A percentile compares a stretch with the other conserved stretches of the same genome.
Conservation (phyloP, 1,284 basidiomycete species). For the Naganishia liquefaciens region DNA sequence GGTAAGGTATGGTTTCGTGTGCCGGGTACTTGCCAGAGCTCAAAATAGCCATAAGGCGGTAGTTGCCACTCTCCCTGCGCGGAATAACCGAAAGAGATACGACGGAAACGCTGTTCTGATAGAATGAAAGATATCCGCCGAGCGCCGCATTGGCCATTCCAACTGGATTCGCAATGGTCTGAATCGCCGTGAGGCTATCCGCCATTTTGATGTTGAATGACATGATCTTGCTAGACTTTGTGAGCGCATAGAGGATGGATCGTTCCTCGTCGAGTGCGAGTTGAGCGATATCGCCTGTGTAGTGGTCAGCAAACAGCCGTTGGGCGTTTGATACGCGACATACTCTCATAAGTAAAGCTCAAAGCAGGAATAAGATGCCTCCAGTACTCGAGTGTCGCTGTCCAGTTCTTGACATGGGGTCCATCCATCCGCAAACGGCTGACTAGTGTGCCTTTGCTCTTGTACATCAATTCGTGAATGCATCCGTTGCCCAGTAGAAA, state of each 20-base stretch:
- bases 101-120: slow-evolving; percentile 23
- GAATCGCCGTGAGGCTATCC: slow-evolving; percentile 17
- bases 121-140: slow-evolving; percentile 14
- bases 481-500: slow-evolving; percentile 29
- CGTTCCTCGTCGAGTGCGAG: slow-evolving; percentile 43
- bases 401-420: slow-evolving; percentile 29
- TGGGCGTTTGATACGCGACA: not conserved
- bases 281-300: slow-evolving; percentile 20
- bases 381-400: slow-evolving; percentile 26
- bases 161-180: slow-evolving; percentile 22
- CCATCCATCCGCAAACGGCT: slow-evolving; percentile 21
- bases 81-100: slow-evolving; percentile 50
- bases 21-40: slow-evolving; percentile 56
- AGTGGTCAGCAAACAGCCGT: not conserved
- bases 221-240: slow-evolving; percentile 27
- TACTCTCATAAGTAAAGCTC: slow-evolving; percentile 25
- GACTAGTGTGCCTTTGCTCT: slow-evolving; percentile 24
- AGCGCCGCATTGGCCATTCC: slow-evolving; percentile 16
- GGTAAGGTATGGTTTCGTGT: slow-evolving; percentile 8
- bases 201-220: slow-evolving; percentile 13
- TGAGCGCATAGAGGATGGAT: slow-evolving; percentile 44
- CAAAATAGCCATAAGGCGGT: slow-evolving; percentile 77
- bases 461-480: slow-evolving; percentile 30
- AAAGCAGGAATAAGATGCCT: slow-evolving; percentile 26
- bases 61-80: slow-evolving; percentile 54